These are phyloP conservation scores for Tolypocladium paradoxum DNA, from an alignment of 2,329 filamentous ascomycete species.

Conservation along the genomic window DNA sequence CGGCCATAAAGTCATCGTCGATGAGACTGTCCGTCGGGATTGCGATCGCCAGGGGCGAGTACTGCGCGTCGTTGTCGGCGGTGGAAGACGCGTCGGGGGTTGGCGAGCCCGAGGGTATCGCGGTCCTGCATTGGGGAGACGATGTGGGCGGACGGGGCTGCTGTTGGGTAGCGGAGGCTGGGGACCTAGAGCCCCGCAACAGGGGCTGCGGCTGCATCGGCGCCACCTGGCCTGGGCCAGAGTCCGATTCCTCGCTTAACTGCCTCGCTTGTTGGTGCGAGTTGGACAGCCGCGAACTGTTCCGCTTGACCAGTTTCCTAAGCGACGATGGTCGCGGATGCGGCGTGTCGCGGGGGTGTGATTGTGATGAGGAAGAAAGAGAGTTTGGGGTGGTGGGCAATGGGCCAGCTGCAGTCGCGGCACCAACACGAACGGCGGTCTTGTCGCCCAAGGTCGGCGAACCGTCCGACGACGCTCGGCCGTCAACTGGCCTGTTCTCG, in stretches of 20 bases:
- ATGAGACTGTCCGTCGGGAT: slow-evolving; percentile 47
- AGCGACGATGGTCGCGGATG: not conserved
- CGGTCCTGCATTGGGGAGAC: not conserved
- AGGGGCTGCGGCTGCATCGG: slow-evolving; percentile 10
- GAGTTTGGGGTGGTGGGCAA: not conserved
- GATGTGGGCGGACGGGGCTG: slow-evolving; percentile 2
- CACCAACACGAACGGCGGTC: slow-evolving; percentile 9
- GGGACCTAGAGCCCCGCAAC: slow-evolving; percentile 14
- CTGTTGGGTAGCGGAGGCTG: slow-evolving; percentile 7
- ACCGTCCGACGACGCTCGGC: slow-evolving; percentile 4
- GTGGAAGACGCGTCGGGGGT: slow-evolving; percentile 7
- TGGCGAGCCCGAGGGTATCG: slow-evolving; percentile 11
- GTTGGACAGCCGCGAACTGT: slow-evolving; percentile 15
- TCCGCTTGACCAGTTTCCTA: slow-evolving; percentile 14
- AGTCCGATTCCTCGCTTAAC: slow-evolving; percentile 14
- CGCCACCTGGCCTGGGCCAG: slow-evolving; percentile 1
- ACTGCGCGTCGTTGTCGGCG: slow-evolving; percentile 22
- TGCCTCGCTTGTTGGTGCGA: slow-evolving; percentile 9
- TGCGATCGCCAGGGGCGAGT: slow-evolving; percentile 41
- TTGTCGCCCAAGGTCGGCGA: not conserved
- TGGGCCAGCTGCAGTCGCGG: not conserved
- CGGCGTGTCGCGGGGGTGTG: not conserved
- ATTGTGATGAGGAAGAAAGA: not conserved
- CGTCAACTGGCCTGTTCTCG: slow-evolving; percentile 3
- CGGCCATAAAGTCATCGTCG: slow-evolving; percentile 46